Percentiles rank a stretch among this genome's conserved stretches.
Conservation (phyloP, 1,284 basidiomycete genomes). For the Cryptococcus sp. region DNA sequence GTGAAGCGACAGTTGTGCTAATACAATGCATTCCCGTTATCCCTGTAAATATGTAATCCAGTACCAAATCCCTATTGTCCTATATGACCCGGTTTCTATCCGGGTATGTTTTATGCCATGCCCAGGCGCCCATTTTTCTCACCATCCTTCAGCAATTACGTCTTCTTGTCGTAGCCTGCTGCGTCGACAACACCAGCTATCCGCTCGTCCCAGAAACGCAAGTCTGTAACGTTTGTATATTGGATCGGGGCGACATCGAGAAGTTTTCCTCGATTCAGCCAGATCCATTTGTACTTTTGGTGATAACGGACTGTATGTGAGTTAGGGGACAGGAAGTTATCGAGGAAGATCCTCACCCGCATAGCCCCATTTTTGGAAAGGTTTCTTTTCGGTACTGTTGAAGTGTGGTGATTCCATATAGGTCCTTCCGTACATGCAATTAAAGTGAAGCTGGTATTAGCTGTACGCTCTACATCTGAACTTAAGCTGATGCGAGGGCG, state of each 20-base stretch:
- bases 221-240: background rate
- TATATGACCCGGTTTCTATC: too few relatives aligned
- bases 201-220: conserved; percentile 1
- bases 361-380: too few relatives aligned
- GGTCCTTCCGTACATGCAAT: conserved; percentile 1
- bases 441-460: conserved; percentile 1
- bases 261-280: background rate
- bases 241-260: too few relatives aligned
- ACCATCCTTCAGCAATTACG: too few relatives aligned
- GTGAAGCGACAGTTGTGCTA: too few relatives aligned
- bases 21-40: too few relatives aligned
- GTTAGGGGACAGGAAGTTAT: background rate
- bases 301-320: background rate
- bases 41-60: too few relatives aligned
- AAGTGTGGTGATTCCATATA: conserved; percentile 1
- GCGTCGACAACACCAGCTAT: background rate
- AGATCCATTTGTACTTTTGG: conserved; percentile 2
- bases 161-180: background rate
- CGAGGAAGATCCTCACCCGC: background rate
- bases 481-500: too few relatives aligned
- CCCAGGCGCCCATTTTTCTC: too few relatives aligned
- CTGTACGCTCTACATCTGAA: background rate
- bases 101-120: too few relatives aligned
- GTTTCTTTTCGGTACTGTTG: background rate
- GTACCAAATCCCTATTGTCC: too few relatives aligned